Base-by-base conservation (phyloP, 2,329 filamentous ascomycete species). In the Drechmeria coniospora region DNA sequence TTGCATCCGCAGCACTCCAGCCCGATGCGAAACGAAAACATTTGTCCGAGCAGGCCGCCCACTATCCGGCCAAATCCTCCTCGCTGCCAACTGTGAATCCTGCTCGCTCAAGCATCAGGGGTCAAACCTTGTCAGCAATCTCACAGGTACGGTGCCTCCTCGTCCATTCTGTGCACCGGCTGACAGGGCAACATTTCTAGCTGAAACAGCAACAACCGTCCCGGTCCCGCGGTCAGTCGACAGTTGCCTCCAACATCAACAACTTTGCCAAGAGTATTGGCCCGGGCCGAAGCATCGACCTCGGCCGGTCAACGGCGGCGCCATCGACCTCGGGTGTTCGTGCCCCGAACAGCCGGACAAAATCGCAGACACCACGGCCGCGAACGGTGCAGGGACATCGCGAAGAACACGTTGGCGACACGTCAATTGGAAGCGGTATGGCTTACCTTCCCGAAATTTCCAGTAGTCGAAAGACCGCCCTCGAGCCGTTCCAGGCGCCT, bases 1-100 rank as follows among this genome's bases (percentile, higher is more conserved):
- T 25, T 16, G 19, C n/a, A 17, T 11, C 30, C 27, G 26, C 36
- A 74, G 69, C 61, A 28, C 38, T 53, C 14, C 59, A 69, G 41
- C 60, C 71, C 13, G 63, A 71, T 27, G 43, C 68, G 3, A 78
- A 79, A 50, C 61, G 73, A 31, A 72, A 71, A 41, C 68, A 66
- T 10, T 50, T 74, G 15, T 51, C 49, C 13, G 67, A 75, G 31
- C 58, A 59, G 37, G 68, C 62, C 18, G 62, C 50, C 34, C 70
- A 77, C 33, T 63, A 59, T 34, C 48, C 54, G 12, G 22, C 55
- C 5, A 32, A 28, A 18, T 28, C 27, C 49, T 32, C 48, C 52
- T 24, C n/a, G n/a, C n/a, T 25, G 14, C 2, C 29, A 5, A 6
- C 29, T 8, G 21, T 12, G 8, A 28, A 31, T 46, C 57, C 50